Evolutionary conservation across 2,329 filamentous ascomycete genomes (phyloP).

Genomic region (Cucurbitaria berberidis): DNA sequence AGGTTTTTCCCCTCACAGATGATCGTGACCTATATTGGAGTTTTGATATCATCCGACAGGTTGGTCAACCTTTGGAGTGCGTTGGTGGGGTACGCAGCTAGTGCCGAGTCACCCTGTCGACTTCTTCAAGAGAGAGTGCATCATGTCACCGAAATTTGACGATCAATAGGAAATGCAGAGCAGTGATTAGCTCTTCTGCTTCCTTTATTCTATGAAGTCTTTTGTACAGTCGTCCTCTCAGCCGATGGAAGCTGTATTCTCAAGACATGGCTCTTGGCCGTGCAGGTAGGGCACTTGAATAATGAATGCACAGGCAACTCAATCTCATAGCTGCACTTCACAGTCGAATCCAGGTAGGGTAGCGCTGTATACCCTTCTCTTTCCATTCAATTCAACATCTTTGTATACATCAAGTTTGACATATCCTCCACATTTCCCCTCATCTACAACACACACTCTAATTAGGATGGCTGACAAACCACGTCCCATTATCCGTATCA

Average conservation of each 20-base stretch:
- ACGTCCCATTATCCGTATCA: conserved; percentile 43
- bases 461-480: conserved; percentile 40
- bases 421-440: neutral
- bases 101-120: neutral
- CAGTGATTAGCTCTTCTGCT: too few species aligned
- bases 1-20: neutral
- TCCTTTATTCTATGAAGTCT: too few species aligned
- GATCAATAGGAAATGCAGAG: too few species aligned
- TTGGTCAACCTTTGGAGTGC: neutral
- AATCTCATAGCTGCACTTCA: too few species aligned
- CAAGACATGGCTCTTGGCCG: too few species aligned
- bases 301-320: too few species aligned
- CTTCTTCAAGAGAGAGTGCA: neutral
- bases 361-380: too few species aligned
- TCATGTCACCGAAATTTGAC: neutral
- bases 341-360: too few species aligned
- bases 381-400: too few species aligned
- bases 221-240: too few species aligned
- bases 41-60: neutral
- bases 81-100: neutral
- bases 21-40: neutral
- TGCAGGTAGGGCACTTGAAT: too few species aligned
- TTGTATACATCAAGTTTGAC: neutral
- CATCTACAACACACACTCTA: conserved; percentile 31
- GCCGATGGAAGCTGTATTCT: too few species aligned